Percentiles rank a stretch among this genome's conserved stretches.
phyloP scores from a whole-genome alignment of 306 rosid species.

The Ammopiptanthus mongolicus region DNA sequence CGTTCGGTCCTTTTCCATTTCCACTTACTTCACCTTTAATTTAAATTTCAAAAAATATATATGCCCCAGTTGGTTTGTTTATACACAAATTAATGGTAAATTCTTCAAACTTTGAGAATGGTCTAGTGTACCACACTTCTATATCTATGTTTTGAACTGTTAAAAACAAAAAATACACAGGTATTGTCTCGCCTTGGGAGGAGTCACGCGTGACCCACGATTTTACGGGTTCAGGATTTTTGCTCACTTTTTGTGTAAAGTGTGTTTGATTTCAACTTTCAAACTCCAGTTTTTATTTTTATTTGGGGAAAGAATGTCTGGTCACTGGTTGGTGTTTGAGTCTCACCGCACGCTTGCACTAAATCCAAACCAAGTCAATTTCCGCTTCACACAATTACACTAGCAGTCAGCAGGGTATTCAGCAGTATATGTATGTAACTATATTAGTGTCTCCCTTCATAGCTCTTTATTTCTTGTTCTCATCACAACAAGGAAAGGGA shows the following conservation, averaged over 20 bases:
- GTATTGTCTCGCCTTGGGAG: slow-evolving; percentile 33
- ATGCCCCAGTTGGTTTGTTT: background rate
- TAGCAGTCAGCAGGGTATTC: background rate
- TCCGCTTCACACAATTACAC: slow-evolving; percentile 12
- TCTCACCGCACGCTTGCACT: slow-evolving; percentile 35
- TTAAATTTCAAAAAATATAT: slow-evolving; percentile 42
- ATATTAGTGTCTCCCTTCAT: slow-evolving; percentile 1
- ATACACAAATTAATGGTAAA: background rate
- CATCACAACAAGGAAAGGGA: background rate
- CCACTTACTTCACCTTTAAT: slow-evolving; percentile 62
- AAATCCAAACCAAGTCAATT: slow-evolving; percentile 35
- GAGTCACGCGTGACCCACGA: slow-evolving; percentile 50
- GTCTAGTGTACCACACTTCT: slow-evolving; percentile 23
- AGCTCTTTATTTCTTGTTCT: background rate
- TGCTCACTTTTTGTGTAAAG: slow-evolving; percentile 36
- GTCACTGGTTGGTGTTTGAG: background rate
- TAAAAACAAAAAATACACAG: slow-evolving; percentile 12
- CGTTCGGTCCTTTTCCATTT: slow-evolving; percentile 53
- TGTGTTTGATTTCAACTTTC: slow-evolving; percentile 18
- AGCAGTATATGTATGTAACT: slow-evolving; percentile 19
- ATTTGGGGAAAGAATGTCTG: background rate
- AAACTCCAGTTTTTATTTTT: slow-evolving; percentile 13
- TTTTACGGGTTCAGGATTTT: slow-evolving; percentile 16
- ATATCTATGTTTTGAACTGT: slow-evolving; percentile 24
- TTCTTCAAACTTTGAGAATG: slow-evolving; percentile 16